Evolutionary conservation across 805 yeast species (phyloP), one percentile per base, ranked within the genome.

Genomic region (Pichia thaimueangensis): DNA sequence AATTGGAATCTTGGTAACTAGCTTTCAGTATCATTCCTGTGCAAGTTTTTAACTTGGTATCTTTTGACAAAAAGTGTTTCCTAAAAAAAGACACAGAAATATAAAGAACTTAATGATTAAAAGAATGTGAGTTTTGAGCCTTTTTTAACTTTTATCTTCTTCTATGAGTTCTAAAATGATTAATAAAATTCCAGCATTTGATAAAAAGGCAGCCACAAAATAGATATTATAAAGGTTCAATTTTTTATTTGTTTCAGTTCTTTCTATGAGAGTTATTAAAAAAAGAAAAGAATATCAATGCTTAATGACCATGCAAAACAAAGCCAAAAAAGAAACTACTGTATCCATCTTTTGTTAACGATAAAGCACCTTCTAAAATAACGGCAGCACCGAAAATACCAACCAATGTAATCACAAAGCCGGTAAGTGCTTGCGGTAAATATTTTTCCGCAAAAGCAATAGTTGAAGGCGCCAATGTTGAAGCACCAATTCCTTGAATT

Each of bases 331-430:
- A 66, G 10, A 64, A 50, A 1, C 67, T 67, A 38, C 62, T 60
- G 48, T 69, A 69, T 1, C 73, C 75, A 38, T 66, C 52, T 6
- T 41, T 30, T 1, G 69, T 55, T 23, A 46, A 40, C 1, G 65
- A 51, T 37, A 71, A 71, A 0, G 71, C 75, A 38, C 76, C 76
- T 22, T 76, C 75, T 2, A 71, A 29, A 7, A 70, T 42, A 4
- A 58, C 48, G 5, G 74, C 76, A 11, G 69, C 24, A 6, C 72
- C 73, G 13, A 66, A 54, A 27, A 62, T 34, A 45, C 23, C 60
- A 37, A 42, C 63, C 52, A 41, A 57, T 33, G 25, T 58, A 24
- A 54, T 16, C 17, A 49, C 21, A 5, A 58, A 35, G 2, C 34
- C 30, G 11, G 34, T 35, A 35, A 55, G 43, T 6, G 58, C 55